A percentile compares a stretch with the other conserved stretches of the same genome.
Evolutionary conservation across 2,329 filamentous ascomycete genomes (phyloP).

Genomic region (Aphanocladium album): DNA sequence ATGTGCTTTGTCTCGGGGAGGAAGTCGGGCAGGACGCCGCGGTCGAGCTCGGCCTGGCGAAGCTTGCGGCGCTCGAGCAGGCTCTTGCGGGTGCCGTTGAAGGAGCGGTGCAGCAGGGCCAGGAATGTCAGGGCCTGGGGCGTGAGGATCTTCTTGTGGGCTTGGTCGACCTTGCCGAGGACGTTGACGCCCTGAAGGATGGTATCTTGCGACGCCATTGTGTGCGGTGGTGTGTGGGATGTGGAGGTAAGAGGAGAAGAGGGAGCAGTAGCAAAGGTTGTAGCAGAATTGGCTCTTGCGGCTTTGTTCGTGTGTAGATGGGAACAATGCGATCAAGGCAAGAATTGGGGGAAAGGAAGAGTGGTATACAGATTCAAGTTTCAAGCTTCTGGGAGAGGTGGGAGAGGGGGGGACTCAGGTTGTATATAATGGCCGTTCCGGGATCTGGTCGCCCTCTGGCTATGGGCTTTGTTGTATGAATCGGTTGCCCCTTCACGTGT

Average conservation of each 20-base stretch:
- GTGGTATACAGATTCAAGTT: background rate
- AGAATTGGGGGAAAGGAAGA: background rate
- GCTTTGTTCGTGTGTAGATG: background rate
- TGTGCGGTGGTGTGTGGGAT: conserved; percentile 21
- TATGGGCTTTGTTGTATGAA: conserved; percentile 9
- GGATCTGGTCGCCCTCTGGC: conserved; percentile 5
- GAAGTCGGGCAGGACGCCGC: conserved; percentile 85
- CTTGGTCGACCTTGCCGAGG: conserved; percentile 70
- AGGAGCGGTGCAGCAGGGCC: conserved; percentile 88
- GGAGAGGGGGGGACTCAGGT: background rate
- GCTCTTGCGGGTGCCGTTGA: conserved; percentile 82
- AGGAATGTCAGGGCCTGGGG: conserved; percentile 89
- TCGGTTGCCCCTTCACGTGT: conserved; percentile 29
- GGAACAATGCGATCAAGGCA: background rate
- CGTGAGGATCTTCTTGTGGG: conserved; percentile 85
- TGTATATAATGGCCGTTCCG: conserved; percentile 10
- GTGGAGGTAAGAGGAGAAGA: background rate
- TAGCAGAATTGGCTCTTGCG: no score
- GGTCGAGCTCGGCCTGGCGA: conserved; percentile 90
- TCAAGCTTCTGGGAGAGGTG: background rate
- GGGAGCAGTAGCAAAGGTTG: background rate
- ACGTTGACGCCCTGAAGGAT: conserved; percentile 87
- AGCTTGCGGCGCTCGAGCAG: conserved; percentile 81
- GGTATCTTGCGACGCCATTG: conserved; percentile 57
- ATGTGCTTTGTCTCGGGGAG: conserved; percentile 93